Evolutionary conservation across 805 yeast genomes (phyloP).

Genomic region (Candida vartiovaarae): DNA sequence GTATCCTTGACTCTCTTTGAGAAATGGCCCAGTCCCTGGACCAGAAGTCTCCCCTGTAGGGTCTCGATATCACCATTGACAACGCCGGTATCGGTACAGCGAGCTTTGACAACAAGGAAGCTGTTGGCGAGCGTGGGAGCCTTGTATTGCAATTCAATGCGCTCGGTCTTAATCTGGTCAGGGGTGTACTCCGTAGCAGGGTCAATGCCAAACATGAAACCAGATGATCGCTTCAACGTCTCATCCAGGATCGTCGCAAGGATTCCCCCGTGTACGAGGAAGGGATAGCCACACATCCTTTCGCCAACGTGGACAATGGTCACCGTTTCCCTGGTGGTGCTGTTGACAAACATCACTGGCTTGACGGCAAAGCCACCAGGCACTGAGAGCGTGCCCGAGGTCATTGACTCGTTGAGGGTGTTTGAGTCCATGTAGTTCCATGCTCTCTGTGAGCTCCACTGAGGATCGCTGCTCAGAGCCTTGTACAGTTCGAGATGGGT

Average conservation of each 20-base stretch:
- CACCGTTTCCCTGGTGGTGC: constrained; percentile 48
- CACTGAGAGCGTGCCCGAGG: constrained; percentile 47
- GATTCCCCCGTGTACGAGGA: constrained; percentile 84
- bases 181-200: constrained; percentile 33
- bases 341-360: constrained; percentile 61
- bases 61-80: constrained; percentile 50
- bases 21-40: constrained; percentile 47
- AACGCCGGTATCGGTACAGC: constrained; percentile 27
- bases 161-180: constrained; percentile 37
- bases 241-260: constrained; percentile 78
- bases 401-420: constrained; percentile 28
- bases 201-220: constrained; percentile 28
- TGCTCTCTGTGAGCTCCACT: constrained; percentile 32
- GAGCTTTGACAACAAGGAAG: constrained; percentile 59
- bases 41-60: constrained; percentile 46
- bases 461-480: constrained; percentile 34
- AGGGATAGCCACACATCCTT: constrained; percentile 78
- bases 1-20: constrained; percentile 1
- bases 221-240: constrained; percentile 49
- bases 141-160: constrained; percentile 46
- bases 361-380: constrained; percentile 79
- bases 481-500: constrained; percentile 44
- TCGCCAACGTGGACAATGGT: constrained; percentile 74
- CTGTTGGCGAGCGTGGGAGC: constrained; percentile 76
- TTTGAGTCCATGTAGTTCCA: constrained; percentile 40